Conservation (phyloP, 192 early-diverging fungal genomes). For the Coemansia sp. region DNA sequence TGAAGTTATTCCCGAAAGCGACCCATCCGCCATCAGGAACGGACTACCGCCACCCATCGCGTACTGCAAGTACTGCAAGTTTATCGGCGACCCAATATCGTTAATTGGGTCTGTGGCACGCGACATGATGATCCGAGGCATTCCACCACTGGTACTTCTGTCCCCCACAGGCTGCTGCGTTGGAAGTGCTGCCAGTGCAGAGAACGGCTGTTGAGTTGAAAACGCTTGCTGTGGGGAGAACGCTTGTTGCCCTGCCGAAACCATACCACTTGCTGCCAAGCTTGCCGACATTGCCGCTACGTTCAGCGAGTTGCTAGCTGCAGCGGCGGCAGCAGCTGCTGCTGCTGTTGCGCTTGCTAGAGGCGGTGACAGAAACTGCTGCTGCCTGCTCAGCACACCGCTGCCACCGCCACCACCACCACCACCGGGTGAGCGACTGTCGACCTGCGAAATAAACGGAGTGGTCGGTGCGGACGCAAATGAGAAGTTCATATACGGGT, state of each 20-base stretch:
- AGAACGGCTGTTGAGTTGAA: not conserved
- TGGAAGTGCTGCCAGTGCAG: not conserved
- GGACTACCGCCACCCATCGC: conserved; percentile 35
- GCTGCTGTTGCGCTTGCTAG: not conserved
- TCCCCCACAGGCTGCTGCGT: not conserved
- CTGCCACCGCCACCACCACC: too few species aligned
- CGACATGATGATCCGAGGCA: conserved; percentile 16
- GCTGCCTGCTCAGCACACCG: not conserved
- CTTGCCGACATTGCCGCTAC: conserved; percentile 3
- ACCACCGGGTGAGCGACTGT: conserved; percentile 22
- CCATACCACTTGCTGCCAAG: not conserved
- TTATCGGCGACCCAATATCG: conserved; percentile 47
- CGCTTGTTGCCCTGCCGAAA: not conserved
- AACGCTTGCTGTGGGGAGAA: not conserved
- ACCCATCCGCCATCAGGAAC: conserved; percentile 17
- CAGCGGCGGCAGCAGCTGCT: not conserved
- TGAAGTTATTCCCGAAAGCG: conserved; percentile 22
- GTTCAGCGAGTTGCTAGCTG: conserved; percentile 1
- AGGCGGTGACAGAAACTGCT: conserved; percentile 22
- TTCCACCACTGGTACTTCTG: not conserved
- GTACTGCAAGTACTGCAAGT: conserved; percentile 44
- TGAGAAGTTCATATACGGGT: conserved; percentile 49
- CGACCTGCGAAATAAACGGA: conserved; percentile 52
- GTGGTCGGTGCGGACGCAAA: conserved; percentile 55
- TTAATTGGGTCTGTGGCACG: conserved; percentile 45